Evolutionary conservation across 1,139 yeast genomes (phyloP).

Genomic region (Kazachstania sp.): DNA sequence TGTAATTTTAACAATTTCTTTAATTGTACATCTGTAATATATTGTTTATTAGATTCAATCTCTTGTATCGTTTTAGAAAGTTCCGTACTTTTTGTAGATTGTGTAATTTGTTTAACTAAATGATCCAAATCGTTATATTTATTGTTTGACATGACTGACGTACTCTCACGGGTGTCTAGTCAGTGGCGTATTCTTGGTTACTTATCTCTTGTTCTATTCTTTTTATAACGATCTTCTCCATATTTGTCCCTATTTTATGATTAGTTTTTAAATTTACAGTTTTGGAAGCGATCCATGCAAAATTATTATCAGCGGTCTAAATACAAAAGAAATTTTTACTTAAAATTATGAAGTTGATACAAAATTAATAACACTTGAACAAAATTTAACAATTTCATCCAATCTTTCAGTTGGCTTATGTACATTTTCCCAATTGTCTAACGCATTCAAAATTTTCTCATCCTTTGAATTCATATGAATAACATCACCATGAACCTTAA

Average conservation of each 20-base stretch:
- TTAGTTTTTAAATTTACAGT: too few relatives aligned
- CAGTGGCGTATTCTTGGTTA: too few relatives aligned
- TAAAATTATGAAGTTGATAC: conserved; percentile 29
- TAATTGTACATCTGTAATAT: conserved; percentile 25
- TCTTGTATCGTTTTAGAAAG: conserved; percentile 21
- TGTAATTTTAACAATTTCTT: conserved; percentile 22
- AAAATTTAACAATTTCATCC: conserved; percentile 68
- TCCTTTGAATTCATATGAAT: conserved; percentile 41
- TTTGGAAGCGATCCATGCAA: neutral
- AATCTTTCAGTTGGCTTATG: conserved; percentile 44
- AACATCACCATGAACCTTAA: conserved; percentile 78
- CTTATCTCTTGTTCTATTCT: too few relatives aligned
- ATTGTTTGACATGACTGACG: neutral
- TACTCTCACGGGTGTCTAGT: too few relatives aligned
- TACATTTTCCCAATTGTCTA: conserved; percentile 43
- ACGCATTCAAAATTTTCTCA: conserved; percentile 37
- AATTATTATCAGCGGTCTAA: neutral
- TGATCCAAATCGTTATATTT: conserved; percentile 14
- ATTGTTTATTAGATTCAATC: conserved; percentile 22
- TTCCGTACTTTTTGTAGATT: conserved; percentile 17
- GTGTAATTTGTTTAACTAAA: conserved; percentile 15
- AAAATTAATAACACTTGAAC: conserved; percentile 72
- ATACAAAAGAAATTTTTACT: neutral
- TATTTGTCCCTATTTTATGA: too few relatives aligned
- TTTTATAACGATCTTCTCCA: too few relatives aligned